phyloP scores from a whole-genome alignment of 192 early-diverging fungal genomes.

The Oehlia diaphana region DNA sequence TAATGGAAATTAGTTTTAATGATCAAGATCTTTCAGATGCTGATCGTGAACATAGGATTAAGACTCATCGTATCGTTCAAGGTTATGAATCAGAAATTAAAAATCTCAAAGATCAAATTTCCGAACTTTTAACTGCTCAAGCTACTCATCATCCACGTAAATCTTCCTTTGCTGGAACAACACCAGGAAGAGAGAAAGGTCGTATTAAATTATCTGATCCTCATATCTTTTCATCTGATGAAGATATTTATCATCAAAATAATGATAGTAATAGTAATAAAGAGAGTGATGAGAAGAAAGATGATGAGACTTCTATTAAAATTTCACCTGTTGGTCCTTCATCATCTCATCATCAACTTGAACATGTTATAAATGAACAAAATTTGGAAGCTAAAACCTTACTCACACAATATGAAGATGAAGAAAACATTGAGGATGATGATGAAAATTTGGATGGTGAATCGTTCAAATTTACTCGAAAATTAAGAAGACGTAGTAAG shows the following conservation, averaged over 20 bases:
- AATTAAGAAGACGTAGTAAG: conserved; percentile 31
- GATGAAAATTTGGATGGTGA: background rate
- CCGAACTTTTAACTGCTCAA: no score
- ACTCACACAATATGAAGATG: no score
- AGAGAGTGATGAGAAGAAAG: no score
- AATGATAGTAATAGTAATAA: background rate
- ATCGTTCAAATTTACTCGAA: conserved; percentile 33
- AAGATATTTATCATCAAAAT: background rate
- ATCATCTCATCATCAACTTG: background rate
- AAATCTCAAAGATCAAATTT: no score
- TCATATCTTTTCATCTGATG: no score
- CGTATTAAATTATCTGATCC: no score
- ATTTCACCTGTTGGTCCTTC: background rate
- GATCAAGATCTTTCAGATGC: conserved; percentile 40
- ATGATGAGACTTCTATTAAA: background rate
- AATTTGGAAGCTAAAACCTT: no score
- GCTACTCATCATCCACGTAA: background rate
- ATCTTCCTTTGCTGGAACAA: conserved; percentile 6
- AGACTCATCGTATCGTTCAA: no score
- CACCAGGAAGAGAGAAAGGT: no score
- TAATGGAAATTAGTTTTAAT: conserved; percentile 48
- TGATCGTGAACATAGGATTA: conserved; percentile 35
- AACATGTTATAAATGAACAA: no score
- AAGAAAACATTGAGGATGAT: no score
- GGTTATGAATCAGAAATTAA: no score